Conservation (phyloP, 2,329 filamentous ascomycete species). For the Nothophaeocryptopus gaeumannii region DNA sequence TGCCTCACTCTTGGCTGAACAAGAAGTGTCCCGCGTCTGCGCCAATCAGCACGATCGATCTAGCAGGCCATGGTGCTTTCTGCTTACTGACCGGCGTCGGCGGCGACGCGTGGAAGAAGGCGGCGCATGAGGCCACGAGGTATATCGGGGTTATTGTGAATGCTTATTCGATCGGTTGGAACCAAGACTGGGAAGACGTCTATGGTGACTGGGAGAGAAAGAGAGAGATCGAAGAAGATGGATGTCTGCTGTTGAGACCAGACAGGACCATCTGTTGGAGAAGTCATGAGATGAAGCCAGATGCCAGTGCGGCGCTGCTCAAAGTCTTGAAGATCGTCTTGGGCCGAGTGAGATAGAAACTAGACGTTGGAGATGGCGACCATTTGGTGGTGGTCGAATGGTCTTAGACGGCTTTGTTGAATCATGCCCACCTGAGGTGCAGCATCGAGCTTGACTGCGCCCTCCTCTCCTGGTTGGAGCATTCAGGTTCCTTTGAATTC, state of each 20-base stretch:
- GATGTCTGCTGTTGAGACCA: conserved; percentile 57
- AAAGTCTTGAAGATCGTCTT: conserved; percentile 28
- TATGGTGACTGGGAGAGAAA: conserved; percentile 59
- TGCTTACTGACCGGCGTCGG: conserved; percentile 47
- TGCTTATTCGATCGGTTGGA: conserved; percentile 54
- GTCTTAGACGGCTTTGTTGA: no score
- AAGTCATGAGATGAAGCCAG: conserved; percentile 29
- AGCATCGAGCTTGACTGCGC: no score
- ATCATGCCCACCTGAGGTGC: no score
- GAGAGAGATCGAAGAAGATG: conserved; percentile 56
- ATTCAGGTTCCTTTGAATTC: no score
- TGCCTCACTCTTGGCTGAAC: conserved; percentile 64
- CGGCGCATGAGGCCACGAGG: conserved; percentile 42
- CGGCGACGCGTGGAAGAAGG: conserved; percentile 52
- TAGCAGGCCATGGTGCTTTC: conserved; percentile 57
- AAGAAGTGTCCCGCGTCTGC: conserved; percentile 23
- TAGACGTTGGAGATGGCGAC: no score
- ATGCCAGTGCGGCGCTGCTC: conserved; percentile 24
- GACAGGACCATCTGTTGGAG: conserved; percentile 61
- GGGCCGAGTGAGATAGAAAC: conserved; percentile 12
- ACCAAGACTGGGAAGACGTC: conserved; percentile 60
- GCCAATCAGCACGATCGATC: conserved; percentile 51
- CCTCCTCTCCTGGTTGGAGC: no score
- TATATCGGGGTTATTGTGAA: conserved; percentile 48
- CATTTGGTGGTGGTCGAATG: no score